phyloP scores from a whole-genome alignment of 106 monocot genomes.

The Dioscorea dumetorum region DNA sequence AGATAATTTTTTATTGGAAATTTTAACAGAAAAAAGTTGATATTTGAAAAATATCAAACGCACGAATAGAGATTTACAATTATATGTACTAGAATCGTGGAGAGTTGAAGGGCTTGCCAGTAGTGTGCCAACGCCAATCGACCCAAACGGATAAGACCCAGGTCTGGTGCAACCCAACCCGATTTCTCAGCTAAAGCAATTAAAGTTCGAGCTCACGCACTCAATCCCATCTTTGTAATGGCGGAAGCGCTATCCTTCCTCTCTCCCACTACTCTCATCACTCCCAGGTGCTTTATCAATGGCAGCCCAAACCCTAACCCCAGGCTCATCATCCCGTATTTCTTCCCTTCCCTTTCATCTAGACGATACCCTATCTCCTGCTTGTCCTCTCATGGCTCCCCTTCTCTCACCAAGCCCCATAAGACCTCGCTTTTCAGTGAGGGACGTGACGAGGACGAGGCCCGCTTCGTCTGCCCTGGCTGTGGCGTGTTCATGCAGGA shows the following conservation, averaged over 20 bases:
- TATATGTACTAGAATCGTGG: too few species aligned
- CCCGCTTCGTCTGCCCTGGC: slow-evolving; percentile 64
- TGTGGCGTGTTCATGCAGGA: slow-evolving; percentile 98
- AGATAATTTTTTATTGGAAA: too few species aligned
- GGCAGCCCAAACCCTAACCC: slow-evolving; percentile 11
- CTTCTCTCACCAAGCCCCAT: slow-evolving; percentile 6
- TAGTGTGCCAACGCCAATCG: too few species aligned
- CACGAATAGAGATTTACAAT: too few species aligned
- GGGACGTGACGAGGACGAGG: slow-evolving; percentile 55
- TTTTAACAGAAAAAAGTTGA: too few species aligned
- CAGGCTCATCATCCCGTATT: slow-evolving; percentile 6
- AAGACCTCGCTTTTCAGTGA: slow-evolving; percentile 45
- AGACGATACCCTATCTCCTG: slow-evolving; percentile 12
- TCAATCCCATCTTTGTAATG: slow-evolving; percentile 6
- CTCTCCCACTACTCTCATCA: slow-evolving; percentile 1
- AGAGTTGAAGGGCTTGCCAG: too few species aligned
- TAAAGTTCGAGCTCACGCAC: too few species aligned
- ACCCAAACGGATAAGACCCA: too few species aligned
- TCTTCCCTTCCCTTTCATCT: slow-evolving; percentile 4
- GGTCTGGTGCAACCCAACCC: background rate
- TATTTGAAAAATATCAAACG: too few species aligned
- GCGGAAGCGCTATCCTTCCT: slow-evolving; percentile 12
- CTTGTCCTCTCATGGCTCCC: slow-evolving; percentile 6
- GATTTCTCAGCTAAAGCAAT: background rate
- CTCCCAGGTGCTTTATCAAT: background rate